phyloP scores from a whole-genome alignment of 176 grass and related monocot species.

The Aegilops umbellulata region DNA sequence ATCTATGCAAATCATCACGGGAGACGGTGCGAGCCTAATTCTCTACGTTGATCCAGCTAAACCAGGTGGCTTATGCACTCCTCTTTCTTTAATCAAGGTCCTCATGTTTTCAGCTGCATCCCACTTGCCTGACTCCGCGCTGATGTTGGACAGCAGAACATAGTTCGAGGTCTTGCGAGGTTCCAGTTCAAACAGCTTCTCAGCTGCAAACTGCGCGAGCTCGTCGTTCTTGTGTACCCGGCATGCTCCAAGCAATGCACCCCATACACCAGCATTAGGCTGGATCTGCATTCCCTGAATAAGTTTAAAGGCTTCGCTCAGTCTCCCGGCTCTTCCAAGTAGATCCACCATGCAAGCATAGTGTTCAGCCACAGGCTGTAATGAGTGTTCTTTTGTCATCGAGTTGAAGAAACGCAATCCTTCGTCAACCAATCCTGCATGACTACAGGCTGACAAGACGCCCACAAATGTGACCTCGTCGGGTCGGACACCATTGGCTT shows the following conservation, averaged over 20 bases:
- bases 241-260: constrained; percentile 62
- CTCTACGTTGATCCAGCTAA: constrained; percentile 44
- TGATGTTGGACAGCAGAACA: constrained; percentile 60
- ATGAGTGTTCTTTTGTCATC: constrained; percentile 31
- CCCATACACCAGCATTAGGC: constrained; percentile 51
- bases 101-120: constrained; percentile 56
- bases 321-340: constrained; percentile 52
- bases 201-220: constrained; percentile 35
- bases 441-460: constrained; percentile 53
- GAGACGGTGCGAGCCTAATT: constrained; percentile 21
- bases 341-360: constrained; percentile 63
- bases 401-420: constrained; percentile 44
- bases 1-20: constrained; percentile 1
- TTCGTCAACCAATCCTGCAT: constrained; percentile 46
- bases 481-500: constrained; percentile 31
- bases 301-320: constrained; percentile 48
- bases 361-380: constrained; percentile 56
- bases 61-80: constrained; percentile 45
- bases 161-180: constrained; percentile 57
- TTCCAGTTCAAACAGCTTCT: constrained; percentile 52
- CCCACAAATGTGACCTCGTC: constrained; percentile 52
- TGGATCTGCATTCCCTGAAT: constrained; percentile 49
- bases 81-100: constrained; percentile 50
- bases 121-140: constrained; percentile 52
- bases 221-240: constrained; percentile 52